These are phyloP conservation scores for Staphylotrichum longicolle DNA, from an alignment of 495 filamentous ascomycete species.

Conservation along the genomic window DNA sequence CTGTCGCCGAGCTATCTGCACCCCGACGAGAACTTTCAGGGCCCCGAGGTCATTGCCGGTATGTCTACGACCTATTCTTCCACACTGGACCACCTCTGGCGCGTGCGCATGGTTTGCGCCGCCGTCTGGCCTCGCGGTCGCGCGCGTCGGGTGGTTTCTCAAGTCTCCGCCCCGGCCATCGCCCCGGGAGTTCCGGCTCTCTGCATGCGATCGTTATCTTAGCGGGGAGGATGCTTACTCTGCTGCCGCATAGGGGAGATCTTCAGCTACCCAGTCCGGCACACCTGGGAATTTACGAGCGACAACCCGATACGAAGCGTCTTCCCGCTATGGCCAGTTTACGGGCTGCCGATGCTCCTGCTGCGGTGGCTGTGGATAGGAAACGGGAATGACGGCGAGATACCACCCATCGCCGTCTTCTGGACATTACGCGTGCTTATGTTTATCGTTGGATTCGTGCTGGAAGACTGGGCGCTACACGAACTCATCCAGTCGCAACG, in stretches of 20 bases:
- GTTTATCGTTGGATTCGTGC: conserved; percentile 90
- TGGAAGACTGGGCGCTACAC: conserved; percentile 96
- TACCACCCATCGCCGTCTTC: conserved; percentile 74
- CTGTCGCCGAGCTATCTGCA: conserved; percentile 94
- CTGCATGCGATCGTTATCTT: not conserved
- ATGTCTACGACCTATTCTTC: conserved; percentile 36
- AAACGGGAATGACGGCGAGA: conserved; percentile 55
- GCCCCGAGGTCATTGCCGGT: conserved; percentile 96
- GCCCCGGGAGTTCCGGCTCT: no score
- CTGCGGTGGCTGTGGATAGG: conserved; percentile 80
- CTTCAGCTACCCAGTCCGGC: conserved; percentile 78
- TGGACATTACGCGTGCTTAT: conserved; percentile 82
- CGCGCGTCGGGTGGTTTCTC: no score
- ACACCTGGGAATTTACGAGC: conserved; percentile 94
- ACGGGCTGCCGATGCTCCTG: conserved; percentile 87
- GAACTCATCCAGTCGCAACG: conserved; percentile 76
- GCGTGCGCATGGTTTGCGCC: not conserved
- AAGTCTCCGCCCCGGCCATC: no score
- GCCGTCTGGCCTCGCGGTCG: no score
- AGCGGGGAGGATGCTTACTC: conserved; percentile 8
- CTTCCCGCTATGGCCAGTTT: conserved; percentile 93
- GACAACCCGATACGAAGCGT: conserved; percentile 84
- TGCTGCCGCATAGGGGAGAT: conserved; percentile 64
- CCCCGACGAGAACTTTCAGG: conserved; percentile 98
- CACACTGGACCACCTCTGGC: not conserved